Evolutionary conservation across 2,329 filamentous ascomycete species (phyloP).

Genomic region (Cryphonectria japonica): DNA sequence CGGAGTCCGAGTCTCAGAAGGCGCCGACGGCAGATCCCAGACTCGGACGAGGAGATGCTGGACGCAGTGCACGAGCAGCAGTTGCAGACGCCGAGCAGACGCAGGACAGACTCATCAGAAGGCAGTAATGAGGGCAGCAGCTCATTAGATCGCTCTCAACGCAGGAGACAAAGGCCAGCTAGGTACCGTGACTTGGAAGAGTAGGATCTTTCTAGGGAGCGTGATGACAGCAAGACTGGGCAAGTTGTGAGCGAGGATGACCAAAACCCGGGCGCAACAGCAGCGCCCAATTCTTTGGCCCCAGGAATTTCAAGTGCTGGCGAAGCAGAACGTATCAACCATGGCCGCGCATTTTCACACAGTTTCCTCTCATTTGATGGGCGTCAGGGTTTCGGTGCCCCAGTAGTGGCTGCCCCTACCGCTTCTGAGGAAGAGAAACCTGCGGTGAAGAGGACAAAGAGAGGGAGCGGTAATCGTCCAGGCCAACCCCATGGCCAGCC

Average conservation of each 20-base stretch:
- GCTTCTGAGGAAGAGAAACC: not conserved
- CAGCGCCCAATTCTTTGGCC: too few species aligned
- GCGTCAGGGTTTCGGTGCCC: not conserved
- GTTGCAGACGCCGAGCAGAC: not conserved
- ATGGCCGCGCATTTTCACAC: not conserved
- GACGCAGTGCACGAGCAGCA: conserved; percentile 13
- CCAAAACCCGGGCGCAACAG: too few species aligned
- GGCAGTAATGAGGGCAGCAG: conserved; percentile 25
- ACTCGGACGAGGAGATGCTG: conserved; percentile 26
- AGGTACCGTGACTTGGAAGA: conserved; percentile 29
- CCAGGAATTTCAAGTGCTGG: not conserved
- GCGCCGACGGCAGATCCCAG: conserved; percentile 17
- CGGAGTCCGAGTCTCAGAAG: conserved; percentile 27
- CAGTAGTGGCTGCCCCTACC: not conserved
- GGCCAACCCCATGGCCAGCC: not conserved
- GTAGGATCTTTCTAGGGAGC: conserved; percentile 26
- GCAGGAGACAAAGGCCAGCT: conserved; percentile 29
- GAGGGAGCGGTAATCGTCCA: not conserved
- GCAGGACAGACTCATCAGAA: conserved; percentile 9
- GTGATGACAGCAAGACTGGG: conserved; percentile 4
- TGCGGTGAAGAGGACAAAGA: not conserved
- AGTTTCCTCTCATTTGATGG: not conserved
- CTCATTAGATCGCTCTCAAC: conserved; percentile 26
- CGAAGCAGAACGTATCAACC: not conserved
- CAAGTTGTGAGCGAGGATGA: not conserved